Conservation (phyloP, 139 green algal species). For the Trebouxia sp. region DNA sequence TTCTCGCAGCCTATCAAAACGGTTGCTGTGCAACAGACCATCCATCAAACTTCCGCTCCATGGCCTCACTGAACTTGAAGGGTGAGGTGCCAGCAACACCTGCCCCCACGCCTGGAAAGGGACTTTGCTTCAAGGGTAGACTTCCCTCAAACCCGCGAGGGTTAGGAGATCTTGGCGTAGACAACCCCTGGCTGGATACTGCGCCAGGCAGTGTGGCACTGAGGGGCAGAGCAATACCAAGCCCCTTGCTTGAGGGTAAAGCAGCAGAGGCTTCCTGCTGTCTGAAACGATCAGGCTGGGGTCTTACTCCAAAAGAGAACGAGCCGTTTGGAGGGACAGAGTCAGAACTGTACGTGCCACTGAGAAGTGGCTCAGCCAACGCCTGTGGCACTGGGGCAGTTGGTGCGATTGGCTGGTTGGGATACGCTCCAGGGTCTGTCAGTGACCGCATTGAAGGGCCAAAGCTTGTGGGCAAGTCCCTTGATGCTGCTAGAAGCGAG, state of each 20-base stretch:
- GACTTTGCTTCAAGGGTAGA: background rate
- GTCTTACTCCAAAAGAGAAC: background rate
- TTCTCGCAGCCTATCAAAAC: background rate
- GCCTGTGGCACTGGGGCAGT: background rate
- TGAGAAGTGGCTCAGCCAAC: background rate
- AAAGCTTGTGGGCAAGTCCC: background rate
- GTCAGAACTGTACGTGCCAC: background rate
- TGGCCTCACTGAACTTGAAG: background rate
- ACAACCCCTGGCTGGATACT: background rate
- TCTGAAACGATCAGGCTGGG: background rate
- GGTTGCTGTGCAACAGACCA: background rate
- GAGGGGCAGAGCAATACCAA: background rate
- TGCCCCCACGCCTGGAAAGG: conserved; percentile 4
- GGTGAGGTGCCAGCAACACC: background rate
- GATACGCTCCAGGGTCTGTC: background rate
- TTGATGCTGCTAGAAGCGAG: background rate
- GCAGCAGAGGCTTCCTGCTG: background rate
- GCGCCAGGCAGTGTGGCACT: background rate
- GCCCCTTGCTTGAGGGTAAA: background rate
- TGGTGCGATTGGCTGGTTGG: background rate
- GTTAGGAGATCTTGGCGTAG: too few relatives aligned
- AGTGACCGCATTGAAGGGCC: background rate
- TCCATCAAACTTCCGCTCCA: background rate
- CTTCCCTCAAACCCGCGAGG: too few relatives aligned
- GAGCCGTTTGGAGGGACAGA: background rate